Base-by-base conservation (phyloP, 768 basidiomycete genomes). In the Lactarius psammicola region DNA sequence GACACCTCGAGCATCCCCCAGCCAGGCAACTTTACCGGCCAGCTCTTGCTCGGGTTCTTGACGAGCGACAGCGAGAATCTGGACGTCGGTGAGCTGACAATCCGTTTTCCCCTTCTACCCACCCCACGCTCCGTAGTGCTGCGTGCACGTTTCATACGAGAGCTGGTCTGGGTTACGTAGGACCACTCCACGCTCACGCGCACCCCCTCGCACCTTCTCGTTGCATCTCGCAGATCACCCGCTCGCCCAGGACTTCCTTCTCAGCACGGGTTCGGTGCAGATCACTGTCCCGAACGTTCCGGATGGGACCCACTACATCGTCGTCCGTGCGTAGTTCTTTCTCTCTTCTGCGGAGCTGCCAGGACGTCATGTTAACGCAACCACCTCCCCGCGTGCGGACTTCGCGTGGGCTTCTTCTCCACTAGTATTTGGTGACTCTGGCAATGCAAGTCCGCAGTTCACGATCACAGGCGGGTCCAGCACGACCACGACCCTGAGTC, bases 371-470 rank as follows among this genome's bases (percentile, higher is more conserved):
- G 40, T 15, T 36, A 31, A 56, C 23, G 13, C 20, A 36, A 38
- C 36, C 49, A 26, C 33, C 20, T 30, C 61, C n/a, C n/a, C n/a
- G n/a, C n/a, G 38, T 53, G 54, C n/a, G 46, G 20, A 18, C 56
- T 51, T 51, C 23, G 13, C 26, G 49, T 51, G 49, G 49, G 49
- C 26, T 51, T 51, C 23, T n/a, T n/a, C n/a, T n/a, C n/a, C n/a
- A n/a, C n/a, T 46, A 82, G 82, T 83, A 58, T 81, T 81, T 63
- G 82, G 82, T 23, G 80, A 82, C 69, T 83, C 82, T 36, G 81
- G 81, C 49, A 78, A 83, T 72, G 71, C 71, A 62, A 81, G 80
- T 69, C 74, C 74, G 9, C 62, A 64, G 17, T 82, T 82, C 74
- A 74, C 73, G 23, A 77, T 82, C 66, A 60, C 63, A 20, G 55